Percentiles rank a stretch among this genome's conserved stretches.
Conservation (phyloP, 2,329 filamentous ascomycete species). For the Curvularia sp. region DNA sequence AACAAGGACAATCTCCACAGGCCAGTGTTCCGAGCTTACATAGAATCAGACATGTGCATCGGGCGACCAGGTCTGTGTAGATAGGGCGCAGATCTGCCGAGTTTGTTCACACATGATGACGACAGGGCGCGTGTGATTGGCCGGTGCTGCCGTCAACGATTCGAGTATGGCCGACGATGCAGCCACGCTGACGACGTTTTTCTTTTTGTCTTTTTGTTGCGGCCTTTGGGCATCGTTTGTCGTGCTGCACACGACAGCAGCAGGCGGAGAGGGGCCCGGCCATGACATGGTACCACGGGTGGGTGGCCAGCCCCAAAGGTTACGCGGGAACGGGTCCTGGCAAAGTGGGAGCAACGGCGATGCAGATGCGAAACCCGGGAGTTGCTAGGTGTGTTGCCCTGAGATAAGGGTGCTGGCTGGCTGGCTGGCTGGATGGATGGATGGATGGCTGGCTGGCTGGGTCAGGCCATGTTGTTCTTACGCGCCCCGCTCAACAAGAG, state of each 20-base stretch:
- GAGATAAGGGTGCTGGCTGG: not conserved
- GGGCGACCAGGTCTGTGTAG: slow-evolving; percentile 24
- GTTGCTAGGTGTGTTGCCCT: too few species aligned
- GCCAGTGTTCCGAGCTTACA: slow-evolving; percentile 2
- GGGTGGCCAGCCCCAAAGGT: slow-evolving; percentile 29
- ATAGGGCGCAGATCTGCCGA: slow-evolving; percentile 26
- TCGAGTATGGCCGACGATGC: slow-evolving; percentile 8
- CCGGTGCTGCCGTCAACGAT: slow-evolving; percentile 7
- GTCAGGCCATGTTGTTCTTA: slow-evolving; percentile 18
- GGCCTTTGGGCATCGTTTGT: too few species aligned
- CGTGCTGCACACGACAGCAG: too few species aligned
- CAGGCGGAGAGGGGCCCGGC: too few species aligned
- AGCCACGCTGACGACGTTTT: slow-evolving; percentile 40
- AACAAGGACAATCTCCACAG: slow-evolving; percentile 24
- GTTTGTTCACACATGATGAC: slow-evolving; percentile 20
- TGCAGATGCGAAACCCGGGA: slow-evolving; percentile 34
- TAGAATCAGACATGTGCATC: slow-evolving; percentile 24
- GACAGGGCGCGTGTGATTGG: slow-evolving; percentile 10
- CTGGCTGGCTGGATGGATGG: slow-evolving; percentile 6
- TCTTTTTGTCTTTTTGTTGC: too few species aligned
- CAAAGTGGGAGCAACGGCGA: slow-evolving; percentile 39
- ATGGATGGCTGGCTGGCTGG: slow-evolving; percentile 5
- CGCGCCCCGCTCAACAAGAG: slow-evolving; percentile 8
- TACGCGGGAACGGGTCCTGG: slow-evolving; percentile 41
- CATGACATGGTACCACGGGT: slow-evolving; percentile 4